A percentile compares a stretch with the other conserved stretches of the same genome.
Conservation (phyloP, 306 rosid genomes). For the Luffa acutangula region DNA sequence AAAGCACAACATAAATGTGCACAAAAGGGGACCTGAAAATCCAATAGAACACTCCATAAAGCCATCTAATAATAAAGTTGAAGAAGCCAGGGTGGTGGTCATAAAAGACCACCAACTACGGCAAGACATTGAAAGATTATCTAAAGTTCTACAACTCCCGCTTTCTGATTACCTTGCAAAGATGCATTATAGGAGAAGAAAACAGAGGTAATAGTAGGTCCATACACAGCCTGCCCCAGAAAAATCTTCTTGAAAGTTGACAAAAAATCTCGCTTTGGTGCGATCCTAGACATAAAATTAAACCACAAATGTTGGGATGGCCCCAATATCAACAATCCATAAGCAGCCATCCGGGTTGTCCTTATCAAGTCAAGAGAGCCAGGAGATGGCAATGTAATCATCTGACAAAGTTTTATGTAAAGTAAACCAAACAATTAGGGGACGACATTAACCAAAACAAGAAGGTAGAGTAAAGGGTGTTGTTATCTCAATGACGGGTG, state of each 20-base stretch:
- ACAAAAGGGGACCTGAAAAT: neutral
- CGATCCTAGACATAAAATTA: conserved; percentile 34
- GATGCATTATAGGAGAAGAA: conserved; percentile 67
- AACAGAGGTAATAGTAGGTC: conserved; percentile 44
- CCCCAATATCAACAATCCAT: conserved; percentile 59
- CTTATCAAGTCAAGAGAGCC: conserved; percentile 38
- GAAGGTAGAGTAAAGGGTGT: neutral
- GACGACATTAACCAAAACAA: neutral
- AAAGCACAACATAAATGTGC: neutral
- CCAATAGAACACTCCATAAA: neutral
- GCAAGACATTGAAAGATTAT: neutral
- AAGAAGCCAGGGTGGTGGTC: neutral
- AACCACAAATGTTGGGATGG: conserved; percentile 79
- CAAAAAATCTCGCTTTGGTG: conserved; percentile 43
- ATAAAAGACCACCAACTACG: neutral
- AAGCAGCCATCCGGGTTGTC: conserved; percentile 53
- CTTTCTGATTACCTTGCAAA: conserved; percentile 39
- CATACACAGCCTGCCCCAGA: conserved; percentile 56
- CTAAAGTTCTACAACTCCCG: neutral
- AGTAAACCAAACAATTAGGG: neutral
- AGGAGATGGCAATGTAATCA: conserved; percentile 36
- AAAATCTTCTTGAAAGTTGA: conserved; percentile 61
- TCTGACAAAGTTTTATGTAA: conserved; percentile 19
- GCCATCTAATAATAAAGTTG: neutral
- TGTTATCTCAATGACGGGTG: neutral